A percentile compares a stretch with the other conserved stretches of the same genome.
Conservation (phyloP, 2,329 filamentous ascomycete species). For the Delphinella strobiligena region DNA sequence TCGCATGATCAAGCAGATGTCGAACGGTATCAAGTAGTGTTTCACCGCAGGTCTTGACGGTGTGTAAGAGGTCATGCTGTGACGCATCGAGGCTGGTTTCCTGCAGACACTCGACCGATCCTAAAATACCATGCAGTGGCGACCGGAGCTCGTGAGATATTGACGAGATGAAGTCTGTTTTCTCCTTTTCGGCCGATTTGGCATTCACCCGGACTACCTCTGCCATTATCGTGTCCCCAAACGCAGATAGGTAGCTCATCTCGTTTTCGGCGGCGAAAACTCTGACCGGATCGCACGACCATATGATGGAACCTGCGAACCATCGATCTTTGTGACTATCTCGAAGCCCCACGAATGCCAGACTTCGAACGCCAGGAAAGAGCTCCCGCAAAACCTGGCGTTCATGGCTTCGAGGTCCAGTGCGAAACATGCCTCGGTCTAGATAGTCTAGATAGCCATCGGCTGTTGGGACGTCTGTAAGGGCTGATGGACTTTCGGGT, state of each 20-base stretch:
- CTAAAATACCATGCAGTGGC: conserved; percentile 36
- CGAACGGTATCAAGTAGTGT: conserved; percentile 38
- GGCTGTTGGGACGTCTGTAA: too few relatives aligned
- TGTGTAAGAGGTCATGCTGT: conserved; percentile 31
- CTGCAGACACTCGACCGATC: conserved; percentile 35
- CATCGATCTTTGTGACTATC: conserved; percentile 29
- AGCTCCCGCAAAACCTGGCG: conserved; percentile 3
- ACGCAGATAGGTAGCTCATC: conserved; percentile 31
- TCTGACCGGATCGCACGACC: conserved; percentile 32
- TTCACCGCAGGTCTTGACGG: conserved; percentile 34
- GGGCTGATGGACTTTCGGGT: too few relatives aligned
- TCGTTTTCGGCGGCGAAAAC: conserved; percentile 29
- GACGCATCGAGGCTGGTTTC: conserved; percentile 28
- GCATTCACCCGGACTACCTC: conserved; percentile 29
- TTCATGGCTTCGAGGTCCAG: conserved; percentile 5
- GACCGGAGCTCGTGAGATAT: conserved; percentile 41
- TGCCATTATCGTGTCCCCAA: conserved; percentile 30
- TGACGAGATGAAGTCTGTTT: conserved; percentile 40
- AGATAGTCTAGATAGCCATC: too few relatives aligned
- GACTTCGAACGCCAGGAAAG: conserved; percentile 32
- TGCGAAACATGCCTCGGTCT: not conserved
- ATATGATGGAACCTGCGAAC: conserved; percentile 34
- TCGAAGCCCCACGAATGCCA: conserved; percentile 41
- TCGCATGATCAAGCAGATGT: conserved; percentile 30
- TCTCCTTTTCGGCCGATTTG: conserved; percentile 32